Evolutionary conservation across 768 basidiomycete species (phyloP), one percentile per base, ranked within the genome.

Genomic region (Cystofilobasidium macerans): DNA sequence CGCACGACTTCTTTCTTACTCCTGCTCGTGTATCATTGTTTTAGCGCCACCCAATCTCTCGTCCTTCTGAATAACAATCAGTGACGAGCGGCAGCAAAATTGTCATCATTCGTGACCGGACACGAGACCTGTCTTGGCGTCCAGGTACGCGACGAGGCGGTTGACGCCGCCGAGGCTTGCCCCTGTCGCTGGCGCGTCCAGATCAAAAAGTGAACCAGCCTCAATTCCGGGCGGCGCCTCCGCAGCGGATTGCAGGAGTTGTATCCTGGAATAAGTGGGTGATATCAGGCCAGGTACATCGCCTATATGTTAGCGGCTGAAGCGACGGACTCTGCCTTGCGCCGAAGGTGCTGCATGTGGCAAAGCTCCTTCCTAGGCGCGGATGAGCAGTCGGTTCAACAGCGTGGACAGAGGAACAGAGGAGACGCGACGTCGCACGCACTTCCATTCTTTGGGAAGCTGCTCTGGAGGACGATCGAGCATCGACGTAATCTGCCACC

Each of bases 391-490:
- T n/a, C n/a, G 28, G 32, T 26, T 24, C 26, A 22, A 51, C 0
- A 35, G 14, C 26, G 5, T 22, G 9, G 45, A 47, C 4, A 7
- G n/a, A 43, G 32, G 35, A 9, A 7, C 33, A 28, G 18, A 26
- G 24, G 20, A n/a, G n/a, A n/a, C n/a, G n/a, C n/a, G 58, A 18
- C 13, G 42, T 43, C 42, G 42, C 35, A 59, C 64, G 24, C 18
- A 65, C 64, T 45, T 61, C 65, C 65, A 66, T 22, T 66, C 65
- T 16, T 16, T 8, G 7, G 65, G 58, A 16, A 66, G 14, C 12
- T 24, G 26, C 0, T 60, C 36, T 8, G 48, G 1, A 0, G 65
- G 59, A 32, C 65, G 58, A 5, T 18, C 35, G 22, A 66, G 65
- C 58, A 66, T 60, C 22, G 35, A 38, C 20, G 28, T 30, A 30